Conservation (phyloP, 805 yeast species). For the Brettanomyces sp. region DNA sequence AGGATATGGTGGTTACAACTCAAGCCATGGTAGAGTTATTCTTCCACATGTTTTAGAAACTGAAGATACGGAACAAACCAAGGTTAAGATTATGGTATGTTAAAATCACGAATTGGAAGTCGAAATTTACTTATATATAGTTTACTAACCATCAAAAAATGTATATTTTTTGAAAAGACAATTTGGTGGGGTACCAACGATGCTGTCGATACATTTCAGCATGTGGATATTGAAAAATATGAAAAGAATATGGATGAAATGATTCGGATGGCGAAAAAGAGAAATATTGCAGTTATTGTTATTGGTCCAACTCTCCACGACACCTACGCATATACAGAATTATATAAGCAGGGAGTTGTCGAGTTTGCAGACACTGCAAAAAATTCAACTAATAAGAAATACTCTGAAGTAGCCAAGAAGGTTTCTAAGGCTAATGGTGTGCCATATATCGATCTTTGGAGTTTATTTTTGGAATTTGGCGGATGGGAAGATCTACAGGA, state of each 20-base stretch:
- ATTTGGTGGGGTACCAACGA: conserved; percentile 83
- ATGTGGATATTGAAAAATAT: conserved; percentile 43
- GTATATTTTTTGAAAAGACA: neutral
- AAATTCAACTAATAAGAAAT: conserved; percentile 34
- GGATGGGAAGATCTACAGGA: conserved; percentile 8
- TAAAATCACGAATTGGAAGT: too few relatives aligned
- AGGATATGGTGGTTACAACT: conserved; percentile 71
- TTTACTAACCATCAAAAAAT: neutral
- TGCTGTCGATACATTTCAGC: conserved; percentile 28
- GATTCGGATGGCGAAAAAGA: conserved; percentile 28
- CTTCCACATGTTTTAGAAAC: conserved; percentile 38
- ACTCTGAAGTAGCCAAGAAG: conserved; percentile 39
- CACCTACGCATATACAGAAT: conserved; percentile 28
- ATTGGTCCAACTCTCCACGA: conserved; percentile 59
- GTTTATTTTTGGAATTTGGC: conserved; percentile 13
- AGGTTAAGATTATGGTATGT: too few relatives aligned
- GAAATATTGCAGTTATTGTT: conserved; percentile 43
- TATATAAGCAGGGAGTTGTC: conserved; percentile 24
- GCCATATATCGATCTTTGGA: conserved; percentile 51
- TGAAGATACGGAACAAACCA: conserved; percentile 26
- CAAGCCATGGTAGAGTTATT: conserved; percentile 47
- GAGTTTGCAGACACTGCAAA: conserved; percentile 34
- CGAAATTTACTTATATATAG: neutral
- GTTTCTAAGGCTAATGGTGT: conserved; percentile 33
- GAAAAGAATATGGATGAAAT: conserved; percentile 36